Evolutionary conservation across 1,284 basidiomycete genomes (phyloP), one percentile per base, ranked within the genome.

Genomic region (Ceratobasidium sp.): DNA sequence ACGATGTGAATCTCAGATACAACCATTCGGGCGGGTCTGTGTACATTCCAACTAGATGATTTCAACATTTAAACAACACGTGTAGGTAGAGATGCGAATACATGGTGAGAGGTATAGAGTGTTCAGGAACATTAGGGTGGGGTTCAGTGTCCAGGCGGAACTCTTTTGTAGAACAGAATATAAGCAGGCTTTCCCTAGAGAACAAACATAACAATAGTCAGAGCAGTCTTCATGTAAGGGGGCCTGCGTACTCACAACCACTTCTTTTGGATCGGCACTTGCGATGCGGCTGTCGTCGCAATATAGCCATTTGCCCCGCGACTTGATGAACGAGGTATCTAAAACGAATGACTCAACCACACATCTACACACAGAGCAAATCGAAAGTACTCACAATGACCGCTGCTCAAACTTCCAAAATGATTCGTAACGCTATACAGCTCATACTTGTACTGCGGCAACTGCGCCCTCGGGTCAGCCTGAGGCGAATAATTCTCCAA

Each of bases 351-450:
- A 46, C 70, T 47, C 71, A 49, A 38, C 47, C 26, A 16, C 35
- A 16, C 62, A 23, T 23, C 16, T 11, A 2, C 30, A 57, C 14
- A 21, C 26, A 63, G 35, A 71, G 44, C 28, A 32, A 1, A 50
- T 43, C 7, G 1, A n/a, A 6, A 28, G 32, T 3, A 87, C 94
- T 83, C 78, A 97, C 95, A 98, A 82, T 98, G 96, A 0, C 96
- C 96, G 77, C 91, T 93, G 77, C 89, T 94, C 73, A 98, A 82
- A 79, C 90, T 95, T 6, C 96, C 96, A 80, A 90, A 93, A 82
- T 98, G 96, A 80, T 98, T 97, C 62, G 92, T 95, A 28, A 96
- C 94, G 11, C 86, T 94, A 79, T 96, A 97, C 75, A 96, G 82
- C 79, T 96, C 94, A 79, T 96, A 97, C 76, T 83, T 87, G 81